Base-by-base conservation (phyloP, 2,329 filamentous ascomycete genomes). In the Hymenoscyphus infarciens region DNA sequence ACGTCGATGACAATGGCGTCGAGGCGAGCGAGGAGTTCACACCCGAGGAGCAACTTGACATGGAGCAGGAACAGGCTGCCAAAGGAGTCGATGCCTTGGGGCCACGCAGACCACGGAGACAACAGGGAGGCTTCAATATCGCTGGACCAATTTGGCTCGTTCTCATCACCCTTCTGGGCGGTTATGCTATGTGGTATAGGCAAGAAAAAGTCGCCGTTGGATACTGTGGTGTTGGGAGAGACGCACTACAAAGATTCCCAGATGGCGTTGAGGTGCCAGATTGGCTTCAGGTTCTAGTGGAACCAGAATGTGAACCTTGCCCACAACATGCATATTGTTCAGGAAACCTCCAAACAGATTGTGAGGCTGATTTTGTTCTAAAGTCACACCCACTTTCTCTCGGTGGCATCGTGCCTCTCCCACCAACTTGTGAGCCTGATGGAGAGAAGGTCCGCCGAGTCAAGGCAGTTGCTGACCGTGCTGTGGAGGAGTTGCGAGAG, bases 141-240 rank as follows among this genome's bases (percentile, higher is more conserved):
- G 83, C 84, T 63, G 85, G 85, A 0, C 88, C 91, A 16, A 80
- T 94, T 2, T 86, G 86, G 74, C 84, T 92, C 5, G 80, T 97
- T 1, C 74, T 94, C 2, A 74, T 90, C 22, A 87, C 89, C 0
- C 77, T 95, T 10, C 75, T 95, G 6, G 83, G 83, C 35, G 86
- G 88, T 0, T 91, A 96, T 67, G 89, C 83, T 33, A 85, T 85
- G 8, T 95, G 93, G 84, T 99, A 93, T 79, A 83, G 94, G 57
- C 91, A 97, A 74, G 95, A 99, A 77, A 98, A 98, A 81, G 80
- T 97, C n/a, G 89, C 91, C 16, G 91, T 98, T 22, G 95, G 96
- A 38, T 99, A 96, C 74, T 99, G 95, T 74, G 92, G 93, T 13
- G 84, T 96, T 60, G 95, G 90, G 27, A 85, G 87, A 60, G 80